phyloP scores from a whole-genome alignment of 495 filamentous ascomycete genomes.

The Talaromyces thailandensis region DNA sequence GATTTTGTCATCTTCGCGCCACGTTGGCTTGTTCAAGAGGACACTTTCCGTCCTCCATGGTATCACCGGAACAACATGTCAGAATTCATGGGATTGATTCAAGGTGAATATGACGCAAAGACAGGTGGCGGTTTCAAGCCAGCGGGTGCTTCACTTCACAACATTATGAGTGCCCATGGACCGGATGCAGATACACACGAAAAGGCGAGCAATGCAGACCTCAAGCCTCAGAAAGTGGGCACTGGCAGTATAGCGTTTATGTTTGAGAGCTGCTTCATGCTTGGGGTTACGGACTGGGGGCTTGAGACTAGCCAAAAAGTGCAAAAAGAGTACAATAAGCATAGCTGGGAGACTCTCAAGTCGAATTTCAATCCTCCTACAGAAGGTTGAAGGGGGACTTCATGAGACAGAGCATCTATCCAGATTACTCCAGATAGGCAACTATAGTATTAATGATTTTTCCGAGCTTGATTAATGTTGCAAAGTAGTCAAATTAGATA shows the following conservation, averaged over 20 bases:
- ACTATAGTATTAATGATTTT: too few species aligned
- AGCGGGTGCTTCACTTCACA: conserved; percentile 51
- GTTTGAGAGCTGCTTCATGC: not conserved
- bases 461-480: too few species aligned
- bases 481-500: too few species aligned
- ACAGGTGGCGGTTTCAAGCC: conserved; percentile 42
- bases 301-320: not conserved
- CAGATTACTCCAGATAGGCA: too few species aligned
- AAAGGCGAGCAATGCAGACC: conserved; percentile 15
- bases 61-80: conserved; percentile 42
- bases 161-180: conserved; percentile 55
- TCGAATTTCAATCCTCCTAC: conserved; percentile 15
- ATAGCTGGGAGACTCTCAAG: conserved; percentile 12
- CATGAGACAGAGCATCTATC: too few species aligned
- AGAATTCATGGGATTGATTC: conserved; percentile 43
- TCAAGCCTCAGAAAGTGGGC: not conserved
- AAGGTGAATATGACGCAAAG: conserved; percentile 38
- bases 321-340: not conserved
- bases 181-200: conserved; percentile 50
- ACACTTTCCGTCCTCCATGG: conserved; percentile 41
- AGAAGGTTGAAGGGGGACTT: not conserved
- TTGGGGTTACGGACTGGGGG: not conserved
- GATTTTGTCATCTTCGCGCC: conserved; percentile 43
- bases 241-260: not conserved
- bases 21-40: conserved; percentile 35